A percentile compares a stretch with the other conserved stretches of the same genome.
Evolutionary conservation across 1,284 basidiomycete genomes (phyloP).

Genomic region (Rhizoctonia solani): DNA sequence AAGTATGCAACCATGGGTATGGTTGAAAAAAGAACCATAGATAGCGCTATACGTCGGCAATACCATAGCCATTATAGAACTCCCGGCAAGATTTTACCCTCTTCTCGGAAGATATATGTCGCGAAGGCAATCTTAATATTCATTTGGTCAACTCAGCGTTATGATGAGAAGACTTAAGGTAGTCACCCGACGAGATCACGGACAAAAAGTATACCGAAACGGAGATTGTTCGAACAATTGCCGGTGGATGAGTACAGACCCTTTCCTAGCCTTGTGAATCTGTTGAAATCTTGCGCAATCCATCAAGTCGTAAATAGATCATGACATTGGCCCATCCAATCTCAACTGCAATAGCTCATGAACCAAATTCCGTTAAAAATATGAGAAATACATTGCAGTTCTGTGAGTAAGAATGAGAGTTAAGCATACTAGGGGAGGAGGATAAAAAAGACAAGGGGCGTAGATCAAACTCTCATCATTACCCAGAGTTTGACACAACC

Average conservation of each 20-base stretch:
- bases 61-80: no score
- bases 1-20: no score
- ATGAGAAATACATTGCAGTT: conserved; percentile 22
- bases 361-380: conserved; percentile 16
- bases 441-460: conserved; percentile 3
- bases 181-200: conserved; percentile 26
- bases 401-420: background rate
- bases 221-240: conserved; percentile 33
- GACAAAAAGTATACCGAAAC: background rate
- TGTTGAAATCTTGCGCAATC: no score
- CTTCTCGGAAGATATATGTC: no score
- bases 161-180: conserved; percentile 2
- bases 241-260: background rate
- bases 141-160: background rate
- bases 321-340: conserved; percentile 24
- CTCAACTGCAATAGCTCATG: background rate
- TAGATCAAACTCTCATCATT: background rate
- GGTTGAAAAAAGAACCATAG: no score
- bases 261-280: no score
- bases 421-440: conserved; percentile 2
- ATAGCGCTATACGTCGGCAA: no score
- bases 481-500: background rate
- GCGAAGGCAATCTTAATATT: background rate
- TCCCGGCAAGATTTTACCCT: no score
- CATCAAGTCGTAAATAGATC: background rate